Evolutionary conservation across 352 stramenopile species (phyloP).

Genomic region (Phytophthora idaei): DNA sequence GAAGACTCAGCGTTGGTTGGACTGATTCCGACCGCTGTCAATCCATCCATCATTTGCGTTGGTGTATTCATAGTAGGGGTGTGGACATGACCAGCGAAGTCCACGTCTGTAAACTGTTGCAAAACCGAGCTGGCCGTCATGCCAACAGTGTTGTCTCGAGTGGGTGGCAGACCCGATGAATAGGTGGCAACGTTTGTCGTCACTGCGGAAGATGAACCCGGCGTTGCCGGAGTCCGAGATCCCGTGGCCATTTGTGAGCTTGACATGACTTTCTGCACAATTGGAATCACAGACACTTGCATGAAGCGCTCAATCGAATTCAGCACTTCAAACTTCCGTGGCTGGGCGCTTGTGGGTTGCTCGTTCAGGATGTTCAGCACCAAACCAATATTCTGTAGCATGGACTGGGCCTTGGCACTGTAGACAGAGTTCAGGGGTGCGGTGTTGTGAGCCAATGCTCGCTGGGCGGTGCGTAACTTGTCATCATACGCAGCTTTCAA

Average conservation of each 20-base stretch:
- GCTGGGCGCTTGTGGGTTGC: slow-evolving; percentile 46
- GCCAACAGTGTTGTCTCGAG: slow-evolving; percentile 11
- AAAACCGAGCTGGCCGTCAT: slow-evolving; percentile 14
- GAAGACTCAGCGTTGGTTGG: slow-evolving; percentile 1
- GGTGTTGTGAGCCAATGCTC: slow-evolving; percentile 69
- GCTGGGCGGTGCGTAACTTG: slow-evolving; percentile 63
- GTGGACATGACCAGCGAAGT: slow-evolving; percentile 1
- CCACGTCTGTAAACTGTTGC: slow-evolving; percentile 5
- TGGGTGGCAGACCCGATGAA: slow-evolving; percentile 1
- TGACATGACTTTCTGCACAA: slow-evolving; percentile 68
- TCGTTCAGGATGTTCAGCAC: slow-evolving; percentile 71
- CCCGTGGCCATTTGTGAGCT: slow-evolving; percentile 9
- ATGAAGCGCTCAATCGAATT: slow-evolving; percentile 86
- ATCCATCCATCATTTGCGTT: slow-evolving; percentile 23
- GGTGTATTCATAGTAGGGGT: slow-evolving; percentile 3
- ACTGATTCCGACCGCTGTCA: slow-evolving; percentile 17
- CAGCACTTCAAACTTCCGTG: slow-evolving; percentile 69
- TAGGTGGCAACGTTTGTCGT: slow-evolving; percentile 15
- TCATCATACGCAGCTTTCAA: slow-evolving; percentile 57
- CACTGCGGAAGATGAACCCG: slow-evolving; percentile 4
- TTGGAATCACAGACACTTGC: slow-evolving; percentile 74
- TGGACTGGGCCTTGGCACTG: slow-evolving; percentile 72
- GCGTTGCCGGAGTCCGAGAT: slow-evolving; percentile 3
- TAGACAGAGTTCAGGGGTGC: slow-evolving; percentile 67
- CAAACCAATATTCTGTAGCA: slow-evolving; percentile 83